Percentiles rank a stretch among this genome's conserved stretches.
Evolutionary conservation across 2,329 filamentous ascomycete genomes (phyloP).

Genomic region (Penicillium psychrosexuale): DNA sequence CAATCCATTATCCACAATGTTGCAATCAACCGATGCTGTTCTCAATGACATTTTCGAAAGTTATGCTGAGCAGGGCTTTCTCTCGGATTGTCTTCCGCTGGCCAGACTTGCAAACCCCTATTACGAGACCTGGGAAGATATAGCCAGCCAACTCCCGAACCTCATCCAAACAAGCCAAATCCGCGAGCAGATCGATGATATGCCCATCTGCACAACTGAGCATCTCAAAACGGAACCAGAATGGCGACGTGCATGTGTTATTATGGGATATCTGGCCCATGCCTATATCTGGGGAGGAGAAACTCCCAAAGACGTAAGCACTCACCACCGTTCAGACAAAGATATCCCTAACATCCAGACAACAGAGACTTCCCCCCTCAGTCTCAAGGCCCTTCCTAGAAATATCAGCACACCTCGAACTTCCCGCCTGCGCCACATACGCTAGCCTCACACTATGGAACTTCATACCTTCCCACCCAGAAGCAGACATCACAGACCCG

Average conservation of each 20-base stretch:
- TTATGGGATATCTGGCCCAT: constrained; percentile 73
- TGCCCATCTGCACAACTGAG: constrained; percentile 75
- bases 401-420: constrained; percentile 36
- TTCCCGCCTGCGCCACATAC: constrained; percentile 45
- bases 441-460: constrained; percentile 44
- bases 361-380: constrained; percentile 36
- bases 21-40: constrained; percentile 26
- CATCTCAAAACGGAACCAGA: constrained; percentile 74
- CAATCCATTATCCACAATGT: constrained; percentile 19
- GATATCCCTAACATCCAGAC: not conserved
- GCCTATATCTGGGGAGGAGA: constrained; percentile 82
- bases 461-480: constrained; percentile 23
- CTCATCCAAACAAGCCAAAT: constrained; percentile 74
- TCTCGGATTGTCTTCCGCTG: constrained; percentile 72
- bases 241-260: constrained; percentile 79
- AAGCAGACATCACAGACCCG: constrained; percentile 35
- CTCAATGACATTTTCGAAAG: constrained; percentile 65
- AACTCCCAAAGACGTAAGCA: constrained; percentile 61
- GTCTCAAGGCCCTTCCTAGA: constrained; percentile 38
- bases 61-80: constrained; percentile 76
- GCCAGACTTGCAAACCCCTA: constrained; percentile 74
- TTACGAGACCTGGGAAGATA: constrained; percentile 85
- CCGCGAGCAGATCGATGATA: constrained; percentile 67
- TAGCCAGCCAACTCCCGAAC: constrained; percentile 72
- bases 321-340: not conserved